Evolutionary conservation across 345 rosid genomes (phyloP).

Genomic region (Melaleuca alternifolia): DNA sequence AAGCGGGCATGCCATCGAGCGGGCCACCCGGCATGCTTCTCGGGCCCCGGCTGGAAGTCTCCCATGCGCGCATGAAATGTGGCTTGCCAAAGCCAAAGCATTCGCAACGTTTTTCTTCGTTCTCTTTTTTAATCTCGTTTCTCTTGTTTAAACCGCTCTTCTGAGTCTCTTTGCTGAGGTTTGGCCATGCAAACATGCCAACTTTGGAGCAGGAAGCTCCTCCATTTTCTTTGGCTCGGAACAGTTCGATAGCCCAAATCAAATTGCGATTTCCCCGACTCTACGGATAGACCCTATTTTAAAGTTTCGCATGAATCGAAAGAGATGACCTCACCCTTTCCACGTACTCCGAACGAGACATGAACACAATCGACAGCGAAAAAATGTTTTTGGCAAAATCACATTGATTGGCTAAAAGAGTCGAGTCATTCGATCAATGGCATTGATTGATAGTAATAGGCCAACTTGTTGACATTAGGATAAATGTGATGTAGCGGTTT

Average conservation of each 20-base stretch:
- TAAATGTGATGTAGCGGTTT: background rate
- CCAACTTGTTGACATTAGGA: background rate
- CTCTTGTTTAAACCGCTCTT: background rate
- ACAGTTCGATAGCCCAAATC: background rate
- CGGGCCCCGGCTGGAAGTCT: background rate
- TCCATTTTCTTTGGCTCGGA: background rate
- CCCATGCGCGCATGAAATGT: background rate
- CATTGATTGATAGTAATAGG: background rate
- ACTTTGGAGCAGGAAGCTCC: background rate
- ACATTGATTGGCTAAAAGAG: background rate
- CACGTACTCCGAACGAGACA: background rate
- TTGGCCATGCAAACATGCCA: background rate
- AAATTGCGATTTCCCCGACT: background rate
- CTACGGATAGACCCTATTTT: no score
- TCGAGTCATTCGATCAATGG: background rate
- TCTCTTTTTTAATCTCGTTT: background rate
- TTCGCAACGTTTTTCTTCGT: background rate
- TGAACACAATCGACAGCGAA: background rate
- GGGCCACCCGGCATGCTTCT: conserved; percentile 23
- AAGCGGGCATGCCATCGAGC: background rate
- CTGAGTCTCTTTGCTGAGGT: background rate
- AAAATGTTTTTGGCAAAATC: background rate
- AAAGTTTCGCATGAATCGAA: background rate
- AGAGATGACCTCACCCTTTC: no score
- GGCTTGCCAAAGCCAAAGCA: no score